Evolutionary conservation across 2,329 filamentous ascomycete genomes (phyloP), one percentile per base, ranked within the genome.

Genomic region (Fusarium temperatum): DNA sequence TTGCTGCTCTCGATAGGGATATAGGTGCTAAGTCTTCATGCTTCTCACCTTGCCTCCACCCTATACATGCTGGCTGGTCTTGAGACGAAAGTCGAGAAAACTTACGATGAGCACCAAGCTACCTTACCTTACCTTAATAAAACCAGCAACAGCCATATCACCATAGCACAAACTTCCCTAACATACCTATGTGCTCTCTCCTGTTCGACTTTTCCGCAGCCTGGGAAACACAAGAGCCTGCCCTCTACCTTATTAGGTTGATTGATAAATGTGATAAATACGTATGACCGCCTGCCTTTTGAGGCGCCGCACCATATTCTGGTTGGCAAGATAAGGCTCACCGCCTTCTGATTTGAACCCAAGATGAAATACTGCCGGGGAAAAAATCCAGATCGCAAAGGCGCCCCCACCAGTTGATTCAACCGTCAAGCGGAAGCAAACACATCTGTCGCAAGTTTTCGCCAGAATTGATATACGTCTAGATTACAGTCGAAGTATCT

Each of bases 231-330:
- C 24, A 42, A 42, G 53, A 30, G 22, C 24, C 22, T 42, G 36
- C 22, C 36, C 20, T 56, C 36, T n/a, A 36, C 35, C 35, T 18
- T 17, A 17, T 20, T 18, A n/a, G 22, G 5, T 56, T 42, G 26
- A 45, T 35, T 42, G 26, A 45, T 35, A 26, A 35, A 35, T 35
- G 14, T 32, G 32, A 35, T 35, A 35, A 26, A 56, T 38, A 38
- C n/a, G n/a, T 26, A 47, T n/a, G 70, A 78, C 77, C 77, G 77
- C 77, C 71, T 78, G 51, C 77, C 69, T 57, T 69, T 48, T 35
- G 28, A 11, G 36, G 68, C n/a, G 26, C 5, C 15, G 42, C 8
- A 8, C n/a, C 24, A 10, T 17, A n/a, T n/a, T 41, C 10, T 58
- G 14, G 39, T 54, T 65, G 63, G 42, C n/a, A 36, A 24, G 28